Evolutionary conservation across 345 rosid species (phyloP).

Genomic region (Fremontodendron californicum): DNA sequence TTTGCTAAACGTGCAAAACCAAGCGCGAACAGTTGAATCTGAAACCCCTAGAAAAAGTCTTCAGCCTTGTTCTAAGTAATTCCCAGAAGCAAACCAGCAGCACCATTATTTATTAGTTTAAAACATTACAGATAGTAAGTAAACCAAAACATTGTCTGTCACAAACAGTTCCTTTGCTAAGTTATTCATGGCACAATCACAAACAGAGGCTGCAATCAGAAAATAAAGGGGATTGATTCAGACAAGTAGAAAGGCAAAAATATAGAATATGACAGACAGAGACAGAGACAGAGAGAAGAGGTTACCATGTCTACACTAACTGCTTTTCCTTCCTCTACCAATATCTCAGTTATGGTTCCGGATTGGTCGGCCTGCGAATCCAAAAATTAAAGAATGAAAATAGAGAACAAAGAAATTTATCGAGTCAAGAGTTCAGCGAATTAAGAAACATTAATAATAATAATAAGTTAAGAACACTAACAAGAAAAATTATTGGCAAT

Average conservation of each 20-base stretch:
- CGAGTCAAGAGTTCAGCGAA: neutral
- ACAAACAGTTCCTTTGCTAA: neutral
- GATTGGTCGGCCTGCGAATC: conserved; percentile 79
- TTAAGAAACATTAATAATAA: neutral
- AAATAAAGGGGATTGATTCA: neutral
- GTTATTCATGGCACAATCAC: conserved; percentile 49
- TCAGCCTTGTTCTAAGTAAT: neutral
- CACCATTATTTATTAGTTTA: neutral
- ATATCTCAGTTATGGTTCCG: conserved; percentile 76
- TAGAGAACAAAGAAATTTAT: neutral
- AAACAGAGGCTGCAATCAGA: conserved; percentile 67
- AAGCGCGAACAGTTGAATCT: neutral
- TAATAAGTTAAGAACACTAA: neutral
- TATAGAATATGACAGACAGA: neutral
- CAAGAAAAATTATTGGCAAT: neutral
- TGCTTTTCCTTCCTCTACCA: conserved; percentile 80
- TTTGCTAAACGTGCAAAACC: neutral
- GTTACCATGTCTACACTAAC: conserved; percentile 79
- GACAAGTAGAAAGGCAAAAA: neutral
- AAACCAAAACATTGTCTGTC: conserved; percentile 12
- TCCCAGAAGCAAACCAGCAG: neutral
- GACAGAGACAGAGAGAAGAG: conserved; percentile 9
- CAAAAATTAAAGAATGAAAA: neutral
- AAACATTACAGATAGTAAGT: neutral
- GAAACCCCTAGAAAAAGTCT: neutral